Evolutionary conservation across 2,329 filamentous ascomycete species (phyloP), one percentile per base, ranked within the genome.

Genomic region (Xylariaceae sp.): DNA sequence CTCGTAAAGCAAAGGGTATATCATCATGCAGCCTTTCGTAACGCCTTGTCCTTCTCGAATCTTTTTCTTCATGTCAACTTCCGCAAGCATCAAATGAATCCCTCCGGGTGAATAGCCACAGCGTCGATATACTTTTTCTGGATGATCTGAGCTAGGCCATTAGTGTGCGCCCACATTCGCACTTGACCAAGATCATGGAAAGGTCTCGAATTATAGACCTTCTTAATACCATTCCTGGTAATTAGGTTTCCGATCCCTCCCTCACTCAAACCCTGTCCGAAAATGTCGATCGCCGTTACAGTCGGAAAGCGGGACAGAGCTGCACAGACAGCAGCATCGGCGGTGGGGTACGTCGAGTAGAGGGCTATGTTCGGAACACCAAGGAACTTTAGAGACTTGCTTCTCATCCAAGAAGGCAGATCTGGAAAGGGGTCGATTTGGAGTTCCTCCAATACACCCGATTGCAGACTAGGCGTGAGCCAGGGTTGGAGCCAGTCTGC

Each of bases 291-390:
- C 31, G 45, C 54, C 40, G 50, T 50, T 12, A 67, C 47, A 40
- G 60, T 63, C 18, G 64, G 63, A 42, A 67, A 68, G 12, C 63
- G 60, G 2, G 46, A 47, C 4, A 59, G 38, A 2, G 66, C 34
- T 12, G 47, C 36, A 14, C 56, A 31, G 16, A 67, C 38, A 0
- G 41, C 34, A 12, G 56, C 53, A 17, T 65, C 61, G 6, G 60
- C 39, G 9, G 31, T 46, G 9, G 45, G 28, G 3, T 47, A 42
- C 17, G 53, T 39, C 2, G 51, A 40, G 12, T 51, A 87, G 1
- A 85, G 84, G 0, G 84, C 85, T 11, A 89, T 71, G 2, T 86
- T 87, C 31, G 57, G 54, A 14, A 67, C 9, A 22, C 51, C 56
- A 11, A 68, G 55, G 34, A 58, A 60, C 5, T 44, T 60, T 33